Evolutionary conservation across 495 filamentous ascomycete genomes (phyloP), one percentile per base, ranked within the genome.

Genomic region (Penicillium salamii): DNA sequence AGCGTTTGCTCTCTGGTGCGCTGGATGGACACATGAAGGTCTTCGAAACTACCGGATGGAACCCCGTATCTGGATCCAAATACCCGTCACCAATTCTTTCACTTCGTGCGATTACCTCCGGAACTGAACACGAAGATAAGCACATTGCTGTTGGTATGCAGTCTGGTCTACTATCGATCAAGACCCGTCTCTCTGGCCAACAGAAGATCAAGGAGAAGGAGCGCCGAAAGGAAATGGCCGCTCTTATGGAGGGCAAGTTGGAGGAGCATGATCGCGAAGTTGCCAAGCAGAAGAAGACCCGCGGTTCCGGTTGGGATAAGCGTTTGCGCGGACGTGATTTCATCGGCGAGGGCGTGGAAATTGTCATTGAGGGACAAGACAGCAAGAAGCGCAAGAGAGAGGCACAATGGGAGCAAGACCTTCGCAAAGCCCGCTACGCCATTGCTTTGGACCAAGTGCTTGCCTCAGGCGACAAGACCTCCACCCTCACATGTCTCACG

Each of bases 11-110:
- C 50, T 89, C 81, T 62, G 95, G 90, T 65, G 87, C 83, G 13
- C 74, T 99, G 26, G 93, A 99, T 66, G 95, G 95, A 12, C 93
- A 97, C 63, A 80, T 99, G 68, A 99, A 99, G 72, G 80, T 97
- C 31, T 96, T 92, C 54, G 92, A 97, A 69, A 93, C 91, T 1
- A 81, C 82, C 0, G 81, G 77, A 21, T 99, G 95, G 95, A 92
- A 95, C 61, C 84, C 97, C 5, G 90, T 96, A 3, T 83, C 88
- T 21, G 91, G 90, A 29, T 84, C 87, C 42, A 97, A 97, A 66
- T 99, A 97, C 70, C 85, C 89, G 0, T 83, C 86, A 0, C 93
- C 95, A 0, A 86, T 99, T 50, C 80, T 97, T 2, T 87, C 91
- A 2, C 75, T 97, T 43, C 76, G 74, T 49, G 85, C 92, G 44